phyloP scores from a whole-genome alignment of 140 eudicot genomes.

The Oenanthe javanica region DNA sequence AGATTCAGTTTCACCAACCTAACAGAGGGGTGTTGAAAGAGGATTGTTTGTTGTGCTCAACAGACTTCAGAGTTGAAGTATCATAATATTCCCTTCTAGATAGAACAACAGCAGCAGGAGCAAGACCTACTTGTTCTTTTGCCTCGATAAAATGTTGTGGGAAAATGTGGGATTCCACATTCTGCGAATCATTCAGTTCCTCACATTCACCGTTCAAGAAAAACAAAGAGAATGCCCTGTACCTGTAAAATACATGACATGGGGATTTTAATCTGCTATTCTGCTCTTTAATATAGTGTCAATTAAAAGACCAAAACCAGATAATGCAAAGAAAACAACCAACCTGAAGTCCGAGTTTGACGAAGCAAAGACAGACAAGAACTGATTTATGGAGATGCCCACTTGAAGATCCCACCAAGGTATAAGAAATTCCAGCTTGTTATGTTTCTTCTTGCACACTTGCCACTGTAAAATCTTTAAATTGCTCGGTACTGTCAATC shows the following conservation, averaged over 20 bases:
- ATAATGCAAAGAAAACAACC: not conserved
- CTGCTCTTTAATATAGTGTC: too few species aligned
- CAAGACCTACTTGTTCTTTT: constrained; percentile 61
- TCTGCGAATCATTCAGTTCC: constrained; percentile 73
- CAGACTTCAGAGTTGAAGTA: constrained; percentile 38
- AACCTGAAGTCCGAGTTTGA: constrained; percentile 94
- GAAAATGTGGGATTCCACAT: constrained; percentile 83
- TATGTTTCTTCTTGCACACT: constrained; percentile 79
- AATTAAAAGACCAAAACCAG: not conserved
- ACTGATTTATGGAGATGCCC: constrained; percentile 91
- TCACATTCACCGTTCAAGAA: constrained; percentile 78
- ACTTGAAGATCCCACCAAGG: constrained; percentile 99
- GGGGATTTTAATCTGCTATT: not conserved
- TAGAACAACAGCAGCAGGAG: constrained; percentile 91
- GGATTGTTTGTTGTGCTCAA: constrained; percentile 54
- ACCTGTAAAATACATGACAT: constrained; percentile 36
- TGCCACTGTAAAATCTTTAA: constrained; percentile 91
- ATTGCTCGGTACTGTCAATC: constrained; percentile 91
- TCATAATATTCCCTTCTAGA: constrained; percentile 62
- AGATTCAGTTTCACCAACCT: constrained; percentile 30
- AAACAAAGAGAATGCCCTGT: constrained; percentile 70
- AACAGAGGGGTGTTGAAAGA: constrained; percentile 44
- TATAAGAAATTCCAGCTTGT: constrained; percentile 77
- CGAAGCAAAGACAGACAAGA: constrained; percentile 85
- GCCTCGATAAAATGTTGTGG: constrained; percentile 77